Evolutionary conservation across 2,329 filamentous ascomycete genomes (phyloP).

Genomic region (Rosellinia necatrix): DNA sequence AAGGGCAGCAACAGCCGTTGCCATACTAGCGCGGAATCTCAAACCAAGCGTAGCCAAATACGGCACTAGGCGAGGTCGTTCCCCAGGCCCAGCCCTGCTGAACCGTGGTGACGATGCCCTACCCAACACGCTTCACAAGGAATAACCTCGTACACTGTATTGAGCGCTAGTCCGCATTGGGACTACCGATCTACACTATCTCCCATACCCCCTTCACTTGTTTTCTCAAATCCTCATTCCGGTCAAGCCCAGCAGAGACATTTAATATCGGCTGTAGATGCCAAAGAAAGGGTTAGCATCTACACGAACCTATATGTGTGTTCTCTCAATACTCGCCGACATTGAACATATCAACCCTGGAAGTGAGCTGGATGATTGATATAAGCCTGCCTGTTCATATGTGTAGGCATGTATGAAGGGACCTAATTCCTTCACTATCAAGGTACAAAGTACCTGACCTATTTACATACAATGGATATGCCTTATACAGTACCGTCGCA

Average conservation of each 20-base stretch:
- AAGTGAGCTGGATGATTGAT: no score
- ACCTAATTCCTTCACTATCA: no score
- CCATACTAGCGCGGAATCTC: constrained; percentile 22
- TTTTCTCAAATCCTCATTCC: constrained; percentile 6
- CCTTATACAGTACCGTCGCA: no score
- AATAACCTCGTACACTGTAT: neutral
- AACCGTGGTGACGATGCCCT: neutral
- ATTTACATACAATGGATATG: no score
- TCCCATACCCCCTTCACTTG: neutral
- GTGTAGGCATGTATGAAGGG: no score
- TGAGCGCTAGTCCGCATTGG: constrained; percentile 9
- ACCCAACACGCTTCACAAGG: neutral
- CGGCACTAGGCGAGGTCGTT: constrained; percentile 1
- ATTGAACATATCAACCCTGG: no score
- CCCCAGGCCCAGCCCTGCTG: constrained; percentile 16
- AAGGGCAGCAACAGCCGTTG: constrained; percentile 10
- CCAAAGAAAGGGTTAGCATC: constrained; percentile 1
- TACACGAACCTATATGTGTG: neutral
- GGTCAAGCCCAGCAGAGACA: neutral
- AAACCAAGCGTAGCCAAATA: constrained; percentile 15
- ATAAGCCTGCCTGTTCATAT: no score
- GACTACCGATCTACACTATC: constrained; percentile 3
- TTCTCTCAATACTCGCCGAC: neutral
- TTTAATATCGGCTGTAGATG: no score
- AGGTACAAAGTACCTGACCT: no score